phyloP scores from a whole-genome alignment of 2,329 filamentous ascomycete species.

The Cladosporium oxysporum region DNA sequence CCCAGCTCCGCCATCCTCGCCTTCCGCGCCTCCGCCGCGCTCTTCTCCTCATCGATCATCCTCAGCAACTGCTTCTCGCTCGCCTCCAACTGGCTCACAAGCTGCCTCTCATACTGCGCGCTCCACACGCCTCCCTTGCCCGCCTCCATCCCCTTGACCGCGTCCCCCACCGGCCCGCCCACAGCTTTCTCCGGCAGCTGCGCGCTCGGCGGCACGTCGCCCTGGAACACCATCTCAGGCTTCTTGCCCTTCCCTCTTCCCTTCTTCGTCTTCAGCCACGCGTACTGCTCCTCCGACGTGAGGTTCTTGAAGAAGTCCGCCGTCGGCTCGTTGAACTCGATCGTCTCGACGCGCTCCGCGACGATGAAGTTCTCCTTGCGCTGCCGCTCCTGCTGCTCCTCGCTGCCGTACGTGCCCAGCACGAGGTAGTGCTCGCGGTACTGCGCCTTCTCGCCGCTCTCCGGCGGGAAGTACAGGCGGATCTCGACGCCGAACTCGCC shows the following conservation, averaged over 20 bases:
- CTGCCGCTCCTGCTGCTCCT: conserved; percentile 71
- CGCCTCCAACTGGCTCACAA: conserved; percentile 50
- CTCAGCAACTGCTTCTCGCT: conserved; percentile 62
- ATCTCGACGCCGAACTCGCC: conserved; percentile 97
- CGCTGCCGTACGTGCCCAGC: conserved; percentile 81
- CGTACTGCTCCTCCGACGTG: conserved; percentile 67
- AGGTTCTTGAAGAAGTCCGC: conserved; percentile 87
- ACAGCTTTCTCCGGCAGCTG: conserved; percentile 68
- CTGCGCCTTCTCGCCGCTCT: conserved; percentile 89
- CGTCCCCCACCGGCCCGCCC: conserved; percentile 53
- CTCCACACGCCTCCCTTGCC: conserved; percentile 59
- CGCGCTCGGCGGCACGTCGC: conserved; percentile 63
- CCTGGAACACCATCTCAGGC: conserved; percentile 54
- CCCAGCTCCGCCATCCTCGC: conserved; percentile 34
- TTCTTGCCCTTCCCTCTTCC: conserved; percentile 57
- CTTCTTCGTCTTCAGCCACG: conserved; percentile 56
- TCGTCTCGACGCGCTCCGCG: conserved; percentile 85
- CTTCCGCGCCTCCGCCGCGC: conserved; percentile 31
- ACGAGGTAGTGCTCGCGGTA: conserved; percentile 93
- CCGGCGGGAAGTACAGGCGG: conserved; percentile 87
- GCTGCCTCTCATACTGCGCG: conserved; percentile 34
- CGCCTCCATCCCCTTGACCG: conserved; percentile 62
- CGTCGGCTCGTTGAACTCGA: conserved; percentile 96
- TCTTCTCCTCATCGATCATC: conserved; percentile 35
- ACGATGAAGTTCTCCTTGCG: conserved; percentile 65